These are phyloP conservation scores for Neurospora sp. DNA, from an alignment of 495 filamentous ascomycete genomes.

Conservation along the genomic window DNA sequence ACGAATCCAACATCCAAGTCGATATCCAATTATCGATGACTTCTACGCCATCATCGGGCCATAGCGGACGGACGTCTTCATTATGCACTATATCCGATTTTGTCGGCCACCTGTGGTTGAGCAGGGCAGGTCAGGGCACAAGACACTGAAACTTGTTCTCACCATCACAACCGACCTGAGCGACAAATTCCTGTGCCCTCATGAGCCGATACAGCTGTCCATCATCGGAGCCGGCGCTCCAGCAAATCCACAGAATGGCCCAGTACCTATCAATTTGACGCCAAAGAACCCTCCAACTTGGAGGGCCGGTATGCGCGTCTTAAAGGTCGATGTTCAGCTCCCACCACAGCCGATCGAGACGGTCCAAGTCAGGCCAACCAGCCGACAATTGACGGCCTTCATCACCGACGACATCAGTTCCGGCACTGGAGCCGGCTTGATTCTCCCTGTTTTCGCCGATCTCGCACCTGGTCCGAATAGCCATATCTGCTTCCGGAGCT, in stretches of 20 bases:
- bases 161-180: constrained; percentile 88
- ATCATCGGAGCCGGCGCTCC: constrained; percentile 34
- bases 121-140: constrained; percentile 19
- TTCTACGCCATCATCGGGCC: not conserved
- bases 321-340: constrained; percentile 28
- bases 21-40: not conserved
- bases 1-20: not conserved
- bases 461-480: constrained; percentile 5
- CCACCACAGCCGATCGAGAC: constrained; percentile 16
- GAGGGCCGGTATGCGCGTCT: constrained; percentile 30
- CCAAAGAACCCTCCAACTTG: constrained; percentile 15
- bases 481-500: constrained; percentile 27
- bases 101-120: constrained; percentile 52
- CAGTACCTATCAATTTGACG: constrained; percentile 22
- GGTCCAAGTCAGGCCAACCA: constrained; percentile 27
- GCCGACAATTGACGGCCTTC: constrained; percentile 18
- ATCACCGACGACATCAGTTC: constrained; percentile 20
- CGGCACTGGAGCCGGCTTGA: constrained; percentile 15
- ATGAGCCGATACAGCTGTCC: constrained; percentile 47
- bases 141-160: constrained; percentile 38
- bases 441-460: constrained; percentile 30
- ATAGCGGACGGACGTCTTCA: not conserved
- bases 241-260: constrained; percentile 34
- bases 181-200: constrained; percentile 66
- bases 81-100: constrained; percentile 69